Conservation (phyloP, 2,329 filamentous ascomycete species). For the Hawksworthiomyces lignivorus region DNA sequence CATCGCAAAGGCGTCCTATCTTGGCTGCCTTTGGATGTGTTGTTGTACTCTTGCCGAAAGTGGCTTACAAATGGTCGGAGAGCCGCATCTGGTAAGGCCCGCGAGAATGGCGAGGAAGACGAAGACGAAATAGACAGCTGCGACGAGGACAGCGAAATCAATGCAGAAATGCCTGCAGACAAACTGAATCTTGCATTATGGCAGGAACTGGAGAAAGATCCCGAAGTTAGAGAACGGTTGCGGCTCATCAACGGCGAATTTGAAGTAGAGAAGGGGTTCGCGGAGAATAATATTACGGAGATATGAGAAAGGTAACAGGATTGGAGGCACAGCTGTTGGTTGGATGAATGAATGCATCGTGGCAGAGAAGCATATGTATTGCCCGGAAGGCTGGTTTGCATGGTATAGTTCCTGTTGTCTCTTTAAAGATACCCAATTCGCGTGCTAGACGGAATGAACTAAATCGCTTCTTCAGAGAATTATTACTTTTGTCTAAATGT, state of each 20-base stretch:
- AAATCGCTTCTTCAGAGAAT: too few species aligned
- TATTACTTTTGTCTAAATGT: too few species aligned
- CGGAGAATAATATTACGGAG: too few species aligned
- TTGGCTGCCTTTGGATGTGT: neutral
- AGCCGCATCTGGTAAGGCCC: slow-evolving; percentile 2
- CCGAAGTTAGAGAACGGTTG: slow-evolving; percentile 34
- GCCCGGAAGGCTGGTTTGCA: too few species aligned
- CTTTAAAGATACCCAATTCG: too few species aligned
- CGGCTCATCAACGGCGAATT: slow-evolving; percentile 31
- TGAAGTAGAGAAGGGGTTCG: slow-evolving; percentile 4
- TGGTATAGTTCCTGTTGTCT: too few species aligned
- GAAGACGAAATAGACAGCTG: slow-evolving; percentile 9
- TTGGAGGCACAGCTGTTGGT: too few species aligned
- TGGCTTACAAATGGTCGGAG: slow-evolving; percentile 15
- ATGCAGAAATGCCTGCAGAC: slow-evolving; percentile 27
- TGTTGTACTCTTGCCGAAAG: slow-evolving; percentile 8
- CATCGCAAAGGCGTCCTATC: neutral
- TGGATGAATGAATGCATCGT: too few species aligned
- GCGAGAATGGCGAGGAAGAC: neutral
- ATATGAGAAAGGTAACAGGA: too few species aligned
- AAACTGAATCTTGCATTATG: slow-evolving; percentile 48
- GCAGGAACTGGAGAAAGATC: slow-evolving; percentile 51
- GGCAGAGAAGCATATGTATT: too few species aligned
- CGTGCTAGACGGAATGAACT: too few species aligned
- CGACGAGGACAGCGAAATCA: slow-evolving; percentile 6